Evolutionary conservation across 202 grass and related monocot genomes (phyloP).

Genomic region (Panicum virgatum): DNA sequence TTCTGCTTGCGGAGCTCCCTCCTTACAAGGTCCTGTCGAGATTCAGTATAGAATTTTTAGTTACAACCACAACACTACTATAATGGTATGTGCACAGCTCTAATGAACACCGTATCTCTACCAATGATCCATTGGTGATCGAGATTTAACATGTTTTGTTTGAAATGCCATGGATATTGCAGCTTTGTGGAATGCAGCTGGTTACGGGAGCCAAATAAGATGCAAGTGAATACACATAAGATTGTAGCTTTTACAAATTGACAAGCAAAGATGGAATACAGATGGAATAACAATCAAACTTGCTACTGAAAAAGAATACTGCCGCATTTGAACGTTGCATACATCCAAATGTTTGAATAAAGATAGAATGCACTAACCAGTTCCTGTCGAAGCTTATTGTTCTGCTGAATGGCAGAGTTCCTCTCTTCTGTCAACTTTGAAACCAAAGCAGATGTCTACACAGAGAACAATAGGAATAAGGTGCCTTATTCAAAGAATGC

Average conservation of each 20-base stretch:
- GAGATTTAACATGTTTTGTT: not conserved
- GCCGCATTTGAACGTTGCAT: not conserved
- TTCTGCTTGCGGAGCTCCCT: slow-evolving; percentile 65
- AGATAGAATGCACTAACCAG: slow-evolving; percentile 61
- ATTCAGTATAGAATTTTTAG: not conserved
- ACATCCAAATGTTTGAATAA: not conserved
- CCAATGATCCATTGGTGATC: not conserved
- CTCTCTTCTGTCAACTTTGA: slow-evolving; percentile 73
- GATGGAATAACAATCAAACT: not conserved
- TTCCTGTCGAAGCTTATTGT: slow-evolving; percentile 68
- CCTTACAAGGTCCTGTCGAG: slow-evolving; percentile 62
- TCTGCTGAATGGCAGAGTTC: slow-evolving; percentile 75
- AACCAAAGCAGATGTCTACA: slow-evolving; percentile 52
- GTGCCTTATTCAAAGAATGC: not conserved
- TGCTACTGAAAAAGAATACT: not conserved
- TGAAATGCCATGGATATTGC: slow-evolving; percentile 1
- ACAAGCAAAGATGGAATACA: not conserved
- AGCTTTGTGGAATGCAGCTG: slow-evolving; percentile 10
- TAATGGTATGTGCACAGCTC: slow-evolving; percentile 9
- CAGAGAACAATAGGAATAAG: slow-evolving; percentile 34
- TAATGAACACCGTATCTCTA: not conserved
- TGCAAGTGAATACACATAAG: slow-evolving; percentile 8
- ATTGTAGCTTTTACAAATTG: not conserved
- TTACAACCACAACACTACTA: not conserved
- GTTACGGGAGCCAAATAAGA: slow-evolving; percentile 1